A percentile compares a stretch with the other conserved stretches of the same genome.
These are phyloP conservation scores for Coprinopsis sp. DNA, from an alignment of 768 basidiomycete species.

Conservation along the genomic window DNA sequence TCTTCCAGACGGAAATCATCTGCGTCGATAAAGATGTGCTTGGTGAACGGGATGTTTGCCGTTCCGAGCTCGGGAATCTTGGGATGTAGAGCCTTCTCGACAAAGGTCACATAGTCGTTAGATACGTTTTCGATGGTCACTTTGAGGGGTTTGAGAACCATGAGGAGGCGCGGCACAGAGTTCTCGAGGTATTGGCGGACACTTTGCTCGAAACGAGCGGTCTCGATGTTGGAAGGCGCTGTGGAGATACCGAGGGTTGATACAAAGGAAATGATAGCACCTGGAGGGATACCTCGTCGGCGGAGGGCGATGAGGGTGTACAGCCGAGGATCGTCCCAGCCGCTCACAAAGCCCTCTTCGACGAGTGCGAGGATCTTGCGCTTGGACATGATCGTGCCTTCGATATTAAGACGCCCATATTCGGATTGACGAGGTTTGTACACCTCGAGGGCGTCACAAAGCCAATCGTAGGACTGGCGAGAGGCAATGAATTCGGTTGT, in stretches of 20 bases:
- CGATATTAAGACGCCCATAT: slow-evolving; percentile 87
- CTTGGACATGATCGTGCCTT: slow-evolving; percentile 96
- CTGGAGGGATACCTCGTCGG: slow-evolving; percentile 93
- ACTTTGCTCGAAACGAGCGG: slow-evolving; percentile 83
- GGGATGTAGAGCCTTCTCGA: slow-evolving; percentile 92
- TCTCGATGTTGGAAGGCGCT: slow-evolving; percentile 76
- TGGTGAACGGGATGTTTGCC: slow-evolving; percentile 79
- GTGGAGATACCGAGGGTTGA: slow-evolving; percentile 93
- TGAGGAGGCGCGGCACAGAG: slow-evolving; percentile 79
- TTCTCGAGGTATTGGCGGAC: slow-evolving; percentile 88
- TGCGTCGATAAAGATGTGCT: slow-evolving; percentile 85
- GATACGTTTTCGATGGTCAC: slow-evolving; percentile 88
- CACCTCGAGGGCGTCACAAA: slow-evolving; percentile 94
- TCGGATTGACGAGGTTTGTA: slow-evolving; percentile 98
- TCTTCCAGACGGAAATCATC: slow-evolving; percentile 92
- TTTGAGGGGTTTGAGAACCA: slow-evolving; percentile 89
- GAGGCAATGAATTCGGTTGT: slow-evolving; percentile 95
- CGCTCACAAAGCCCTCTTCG: slow-evolving; percentile 74
- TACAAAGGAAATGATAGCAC: slow-evolving; percentile 91
- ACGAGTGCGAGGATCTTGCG: slow-evolving; percentile 91
- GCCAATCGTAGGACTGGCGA: slow-evolving; percentile 97
- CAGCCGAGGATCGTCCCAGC: slow-evolving; percentile 97
- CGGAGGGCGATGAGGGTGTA: slow-evolving; percentile 96
- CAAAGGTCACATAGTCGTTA: slow-evolving; percentile 74
- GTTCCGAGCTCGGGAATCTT: slow-evolving; percentile 87